Evolutionary conservation across 805 yeast genomes (phyloP).

Genomic region (Candida patagonica): DNA sequence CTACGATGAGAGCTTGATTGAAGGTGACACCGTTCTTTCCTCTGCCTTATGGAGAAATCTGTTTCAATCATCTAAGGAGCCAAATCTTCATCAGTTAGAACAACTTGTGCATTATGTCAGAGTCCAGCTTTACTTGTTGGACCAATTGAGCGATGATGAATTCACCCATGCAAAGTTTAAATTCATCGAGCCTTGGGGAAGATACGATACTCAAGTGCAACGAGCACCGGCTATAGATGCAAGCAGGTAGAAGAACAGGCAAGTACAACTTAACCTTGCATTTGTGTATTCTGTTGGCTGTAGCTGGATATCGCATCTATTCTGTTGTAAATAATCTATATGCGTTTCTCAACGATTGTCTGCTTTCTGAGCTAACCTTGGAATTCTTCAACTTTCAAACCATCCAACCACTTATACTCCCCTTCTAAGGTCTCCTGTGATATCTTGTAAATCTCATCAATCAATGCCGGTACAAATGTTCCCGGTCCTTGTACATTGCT

Average conservation of each 20-base stretch:
- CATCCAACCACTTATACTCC: neutral
- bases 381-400: neutral
- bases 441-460: conserved; percentile 33
- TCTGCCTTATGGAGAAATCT: conserved; percentile 60
- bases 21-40: conserved; percentile 41
- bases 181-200: conserved; percentile 74
- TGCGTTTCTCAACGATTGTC: too few species aligned
- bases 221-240: conserved; percentile 2
- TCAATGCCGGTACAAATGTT: conserved; percentile 37
- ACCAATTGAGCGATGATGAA: conserved; percentile 79
- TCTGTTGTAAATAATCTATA: too few species aligned
- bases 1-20: conserved; percentile 83
- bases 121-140: conserved; percentile 79
- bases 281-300: too few species aligned
- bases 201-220: conserved; percentile 58
- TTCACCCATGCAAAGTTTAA: conserved; percentile 85
- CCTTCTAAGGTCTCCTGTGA: conserved; percentile 7
- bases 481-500: conserved; percentile 42
- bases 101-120: conserved; percentile 85
- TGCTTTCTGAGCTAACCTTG: too few species aligned
- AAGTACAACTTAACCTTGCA: too few species aligned
- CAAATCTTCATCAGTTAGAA: conserved; percentile 76
- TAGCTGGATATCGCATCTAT: too few species aligned
- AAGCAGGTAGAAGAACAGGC: too few species aligned
- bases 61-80: conserved; percentile 74